phyloP scores from a whole-genome alignment of 2,329 filamentous ascomycete species.

The Paraphoma chrysanthemicola region DNA sequence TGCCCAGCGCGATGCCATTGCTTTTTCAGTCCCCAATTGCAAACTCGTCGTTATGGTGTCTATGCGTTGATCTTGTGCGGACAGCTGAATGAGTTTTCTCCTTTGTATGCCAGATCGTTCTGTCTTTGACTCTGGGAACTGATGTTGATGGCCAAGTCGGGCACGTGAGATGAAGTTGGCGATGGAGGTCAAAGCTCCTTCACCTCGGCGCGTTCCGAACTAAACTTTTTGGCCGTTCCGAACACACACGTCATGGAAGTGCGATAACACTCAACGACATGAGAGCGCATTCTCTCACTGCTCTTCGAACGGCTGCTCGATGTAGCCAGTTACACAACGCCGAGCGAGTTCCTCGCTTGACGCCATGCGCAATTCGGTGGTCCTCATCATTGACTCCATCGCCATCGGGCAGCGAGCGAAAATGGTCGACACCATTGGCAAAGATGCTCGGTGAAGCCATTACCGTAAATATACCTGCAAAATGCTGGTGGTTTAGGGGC shows the following conservation, averaged over 20 bases:
- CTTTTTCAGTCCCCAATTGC: constrained; percentile 6
- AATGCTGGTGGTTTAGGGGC: not conserved
- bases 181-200: constrained; percentile 43
- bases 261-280: constrained; percentile 33
- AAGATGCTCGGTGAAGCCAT: constrained; percentile 88
- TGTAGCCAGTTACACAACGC: constrained; percentile 15
- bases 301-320: constrained; percentile 31
- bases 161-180: constrained; percentile 16
- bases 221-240: constrained; percentile 31
- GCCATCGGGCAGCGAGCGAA: constrained; percentile 46
- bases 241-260: constrained; percentile 42
- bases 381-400: constrained; percentile 27
- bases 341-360: constrained; percentile 3
- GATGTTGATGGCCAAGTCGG: not conserved
- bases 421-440: constrained; percentile 93
- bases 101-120: not conserved
- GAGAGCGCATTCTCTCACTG: constrained; percentile 37
- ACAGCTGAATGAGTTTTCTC: too few relatives aligned
- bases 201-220: constrained; percentile 32
- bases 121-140: not conserved
- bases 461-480: constrained; percentile 62
- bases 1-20: constrained; percentile 82
- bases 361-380: constrained; percentile 46
- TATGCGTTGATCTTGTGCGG: too few relatives aligned
- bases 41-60: not conserved